Conservation (phyloP, 345 rosid species). For the Aquilaria sinensis region DNA sequence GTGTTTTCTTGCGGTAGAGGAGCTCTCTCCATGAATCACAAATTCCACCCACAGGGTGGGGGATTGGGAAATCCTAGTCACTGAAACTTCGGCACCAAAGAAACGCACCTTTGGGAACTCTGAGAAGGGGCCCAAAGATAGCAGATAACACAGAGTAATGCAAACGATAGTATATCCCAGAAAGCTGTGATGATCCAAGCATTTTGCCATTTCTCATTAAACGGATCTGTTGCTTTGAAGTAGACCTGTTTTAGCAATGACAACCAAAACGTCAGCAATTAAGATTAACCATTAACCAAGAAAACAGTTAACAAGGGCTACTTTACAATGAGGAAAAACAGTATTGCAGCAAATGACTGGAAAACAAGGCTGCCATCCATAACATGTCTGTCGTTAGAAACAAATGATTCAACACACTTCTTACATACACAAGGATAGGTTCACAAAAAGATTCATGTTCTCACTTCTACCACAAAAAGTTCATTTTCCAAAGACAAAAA, state of each 20-base stretch:
- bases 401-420: no score
- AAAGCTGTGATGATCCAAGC: conserved; percentile 96
- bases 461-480: no score
- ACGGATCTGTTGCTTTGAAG: conserved; percentile 96
- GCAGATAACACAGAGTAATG: conserved; percentile 74
- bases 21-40: background rate
- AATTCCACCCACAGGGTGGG: background rate
- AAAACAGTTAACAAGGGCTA: background rate
- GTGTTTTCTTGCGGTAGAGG: background rate
- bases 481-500: no score
- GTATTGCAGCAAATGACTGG: no score
- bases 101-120: conserved; percentile 70
- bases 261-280: conserved; percentile 8
- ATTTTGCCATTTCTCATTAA: conserved; percentile 82
- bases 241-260: conserved; percentile 53
- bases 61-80: background rate
- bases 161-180: conserved; percentile 84
- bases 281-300: background rate
- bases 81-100: background rate
- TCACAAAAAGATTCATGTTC: no score
- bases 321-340: no score
- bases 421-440: no score
- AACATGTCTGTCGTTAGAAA: no score
- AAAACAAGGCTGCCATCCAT: no score
- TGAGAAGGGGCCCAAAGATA: conserved; percentile 96